These are phyloP conservation scores for Candida anglica DNA, from an alignment of 805 yeast genomes.

Conservation along the genomic window DNA sequence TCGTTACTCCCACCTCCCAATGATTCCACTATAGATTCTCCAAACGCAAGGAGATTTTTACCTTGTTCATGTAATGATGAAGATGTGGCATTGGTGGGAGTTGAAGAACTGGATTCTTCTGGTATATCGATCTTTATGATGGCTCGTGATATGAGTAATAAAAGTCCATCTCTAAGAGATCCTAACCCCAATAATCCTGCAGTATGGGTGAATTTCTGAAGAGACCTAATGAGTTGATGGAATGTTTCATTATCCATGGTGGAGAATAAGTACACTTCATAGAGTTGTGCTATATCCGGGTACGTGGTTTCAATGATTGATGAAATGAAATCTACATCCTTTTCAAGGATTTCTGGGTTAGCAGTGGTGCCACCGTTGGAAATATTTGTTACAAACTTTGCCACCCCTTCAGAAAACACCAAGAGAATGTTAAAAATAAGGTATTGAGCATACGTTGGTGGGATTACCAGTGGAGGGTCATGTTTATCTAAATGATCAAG, in stretches of 20 bases:
- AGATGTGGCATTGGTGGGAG: not conserved
- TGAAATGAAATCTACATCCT: slow-evolving; percentile 33
- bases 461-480: slow-evolving; percentile 64
- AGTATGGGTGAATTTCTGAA: slow-evolving; percentile 79
- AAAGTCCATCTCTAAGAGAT: slow-evolving; percentile 51
- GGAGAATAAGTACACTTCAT: slow-evolving; percentile 50
- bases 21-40: slow-evolving; percentile 51
- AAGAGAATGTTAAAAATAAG: slow-evolving; percentile 53
- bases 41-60: slow-evolving; percentile 31
- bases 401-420: slow-evolving; percentile 65
- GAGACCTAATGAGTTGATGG: slow-evolving; percentile 61
- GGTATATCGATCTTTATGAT: slow-evolving; percentile 33
- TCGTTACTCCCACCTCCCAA: slow-evolving; percentile 15
- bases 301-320: slow-evolving; percentile 25
- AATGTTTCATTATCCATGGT: slow-evolving; percentile 69
- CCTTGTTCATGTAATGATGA: not conserved
- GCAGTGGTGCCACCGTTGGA: slow-evolving; percentile 18
- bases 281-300: slow-evolving; percentile 22
- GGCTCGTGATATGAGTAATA: slow-evolving; percentile 14
- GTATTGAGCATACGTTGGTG: slow-evolving; percentile 55
- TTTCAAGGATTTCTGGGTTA: slow-evolving; percentile 20
- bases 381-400: slow-evolving; percentile 44
- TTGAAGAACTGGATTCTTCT: slow-evolving; percentile 10
- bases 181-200: slow-evolving; percentile 67
- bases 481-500: slow-evolving; percentile 77